phyloP scores from a whole-genome alignment of 1,284 basidiomycete genomes.

The Marasmius sp. region DNA sequence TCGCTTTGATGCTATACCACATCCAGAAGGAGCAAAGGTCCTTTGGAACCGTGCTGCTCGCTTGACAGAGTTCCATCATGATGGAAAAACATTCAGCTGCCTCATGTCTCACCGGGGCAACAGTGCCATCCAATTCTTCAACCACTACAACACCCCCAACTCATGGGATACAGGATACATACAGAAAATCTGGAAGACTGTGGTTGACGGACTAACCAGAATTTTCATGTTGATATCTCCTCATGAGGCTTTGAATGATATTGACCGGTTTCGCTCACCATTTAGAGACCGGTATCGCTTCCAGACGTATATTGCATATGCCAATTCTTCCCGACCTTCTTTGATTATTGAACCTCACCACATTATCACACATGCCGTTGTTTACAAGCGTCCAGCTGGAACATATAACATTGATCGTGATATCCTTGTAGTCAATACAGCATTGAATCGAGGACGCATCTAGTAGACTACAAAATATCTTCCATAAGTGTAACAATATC shows the following conservation, averaged over 20 bases:
- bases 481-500: not conserved
- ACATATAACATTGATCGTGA: slow-evolving; percentile 9
- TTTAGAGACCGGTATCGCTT: slow-evolving; percentile 1
- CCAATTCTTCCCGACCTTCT: not conserved
- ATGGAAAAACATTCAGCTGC: slow-evolving; percentile 1
- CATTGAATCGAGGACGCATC: slow-evolving; percentile 13
- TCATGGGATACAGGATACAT: slow-evolving; percentile 11
- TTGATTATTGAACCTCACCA: slow-evolving; percentile 16
- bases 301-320: not conserved
- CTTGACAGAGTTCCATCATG: not conserved
- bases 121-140: slow-evolving; percentile 15
- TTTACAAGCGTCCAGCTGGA: slow-evolving; percentile 7
- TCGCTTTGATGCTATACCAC: not conserved
- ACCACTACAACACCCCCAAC: not conserved
- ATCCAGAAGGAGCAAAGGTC: not conserved
- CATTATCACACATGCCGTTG: slow-evolving; percentile 14
- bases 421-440: slow-evolving; percentile 10
- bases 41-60: not conserved
- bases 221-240: slow-evolving; percentile 11
- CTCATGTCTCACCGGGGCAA: slow-evolving; percentile 2
- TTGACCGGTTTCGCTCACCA: not conserved
- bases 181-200: slow-evolving; percentile 13
- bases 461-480: too few species aligned
- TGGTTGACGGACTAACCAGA: slow-evolving; percentile 3
- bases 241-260: not conserved